Evolutionary conservation across 2,329 filamentous ascomycete species (phyloP), one percentile per base, ranked within the genome.

Genomic region (Colletotrichum scovillei): DNA sequence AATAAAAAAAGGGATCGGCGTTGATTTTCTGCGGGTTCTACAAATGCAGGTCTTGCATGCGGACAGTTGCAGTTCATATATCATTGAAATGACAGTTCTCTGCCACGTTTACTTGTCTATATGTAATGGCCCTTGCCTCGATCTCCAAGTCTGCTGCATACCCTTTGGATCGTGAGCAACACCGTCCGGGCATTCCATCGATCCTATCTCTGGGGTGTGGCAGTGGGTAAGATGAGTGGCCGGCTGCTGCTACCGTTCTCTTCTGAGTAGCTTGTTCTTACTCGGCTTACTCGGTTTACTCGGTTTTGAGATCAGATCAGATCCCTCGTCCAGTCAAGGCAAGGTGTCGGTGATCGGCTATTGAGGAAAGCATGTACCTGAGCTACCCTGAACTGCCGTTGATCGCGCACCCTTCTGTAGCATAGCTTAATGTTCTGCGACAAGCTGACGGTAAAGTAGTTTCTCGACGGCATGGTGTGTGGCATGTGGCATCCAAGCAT

Each of bases 11-110:
- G 35, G 32, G 46, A 2, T 22, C 14, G 67, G 60, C 60, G 60
- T 65, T 24, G 24, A 42, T 0, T 35, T 2, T 7, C 6, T 22
- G 1, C 1, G 5, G 2, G 0, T 9, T 24, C 3, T 22, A n/a
- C 11, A 32, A 19, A 8, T 11, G 30, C 5, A 42, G 38, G 22
- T n/a, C 7, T 57, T 56, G 14, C 16, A 22, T 32, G 71, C 60
- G 71, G 70, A 59, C 59, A 60, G 62, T 73, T 67, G 62, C 49
- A 66, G 56, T 53, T 71, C 26, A 57, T 66, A 71, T 70, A 73
- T 57, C 26, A 52, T 49, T 65, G 32, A 62, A 71, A 62, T 70
- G 67, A 73, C 49, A 46, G 32, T 30, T 24, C 49, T 70, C 55
- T 56, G 67, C 60, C 60, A 55, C 35, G 32, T 38, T 26, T 55